phyloP scores from a whole-genome alignment of 2,329 filamentous ascomycete genomes.

The Stemphylium beticola region DNA sequence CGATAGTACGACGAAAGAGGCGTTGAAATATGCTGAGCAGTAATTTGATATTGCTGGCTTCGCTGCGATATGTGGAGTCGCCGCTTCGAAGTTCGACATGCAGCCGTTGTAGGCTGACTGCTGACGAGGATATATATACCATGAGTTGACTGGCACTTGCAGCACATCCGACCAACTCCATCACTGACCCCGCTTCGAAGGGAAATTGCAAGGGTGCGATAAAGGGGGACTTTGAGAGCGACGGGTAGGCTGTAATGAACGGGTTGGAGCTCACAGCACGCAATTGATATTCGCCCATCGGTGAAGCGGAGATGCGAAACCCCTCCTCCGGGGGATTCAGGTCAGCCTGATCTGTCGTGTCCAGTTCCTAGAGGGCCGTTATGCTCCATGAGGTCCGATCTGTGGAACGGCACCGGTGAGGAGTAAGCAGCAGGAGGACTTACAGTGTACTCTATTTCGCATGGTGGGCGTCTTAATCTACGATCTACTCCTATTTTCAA shows the following conservation, averaged over 20 bases:
- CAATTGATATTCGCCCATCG: no score
- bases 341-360: no score
- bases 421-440: no score
- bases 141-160: slow-evolving; percentile 4
- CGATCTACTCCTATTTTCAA: no score
- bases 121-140: slow-evolving; percentile 1
- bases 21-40: neutral
- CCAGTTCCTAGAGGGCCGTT: no score
- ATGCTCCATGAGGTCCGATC: no score
- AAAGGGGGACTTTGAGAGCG: neutral
- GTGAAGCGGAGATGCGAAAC: no score
- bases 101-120: neutral
- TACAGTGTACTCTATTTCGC: no score
- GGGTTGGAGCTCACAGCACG: no score
- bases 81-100: neutral
- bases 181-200: neutral
- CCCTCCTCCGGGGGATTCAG: no score
- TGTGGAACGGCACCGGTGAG: no score
- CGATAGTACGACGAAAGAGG: neutral
- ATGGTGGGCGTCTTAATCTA: no score
- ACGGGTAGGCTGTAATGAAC: neutral
- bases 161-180: neutral
- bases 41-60: neutral
- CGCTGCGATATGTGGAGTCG: neutral
- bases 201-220: neutral